Conservation (phyloP, 2,329 filamentous ascomycete genomes). For the Fusarium globosum region DNA sequence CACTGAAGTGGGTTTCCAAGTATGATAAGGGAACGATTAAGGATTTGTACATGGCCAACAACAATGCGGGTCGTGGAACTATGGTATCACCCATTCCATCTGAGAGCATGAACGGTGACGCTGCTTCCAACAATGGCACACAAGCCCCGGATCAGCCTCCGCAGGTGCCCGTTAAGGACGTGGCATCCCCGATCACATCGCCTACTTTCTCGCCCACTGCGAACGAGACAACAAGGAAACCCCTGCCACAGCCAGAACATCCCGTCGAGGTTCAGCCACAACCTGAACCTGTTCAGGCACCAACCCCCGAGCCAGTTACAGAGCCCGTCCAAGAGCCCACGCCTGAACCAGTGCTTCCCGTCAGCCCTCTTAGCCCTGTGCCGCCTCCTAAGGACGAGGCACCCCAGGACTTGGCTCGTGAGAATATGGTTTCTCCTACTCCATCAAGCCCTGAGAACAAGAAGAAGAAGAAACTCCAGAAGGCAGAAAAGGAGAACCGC, state of each 20-base stretch:
- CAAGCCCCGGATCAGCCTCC: constrained; percentile 48
- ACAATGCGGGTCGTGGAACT: constrained; percentile 75
- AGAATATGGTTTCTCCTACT: constrained; percentile 41
- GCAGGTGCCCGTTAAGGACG: constrained; percentile 57
- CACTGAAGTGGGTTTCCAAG: constrained; percentile 96
- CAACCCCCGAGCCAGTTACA: constrained; percentile 1
- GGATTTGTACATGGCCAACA: constrained; percentile 84
- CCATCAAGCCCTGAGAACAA: constrained; percentile 56
- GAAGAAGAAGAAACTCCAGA: constrained; percentile 64
- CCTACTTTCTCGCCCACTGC: constrained; percentile 41
- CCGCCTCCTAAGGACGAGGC: constrained; percentile 44
- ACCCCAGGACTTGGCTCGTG: constrained; percentile 35
- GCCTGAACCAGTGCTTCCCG: constrained; percentile 15
- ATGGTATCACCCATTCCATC: constrained; percentile 50
- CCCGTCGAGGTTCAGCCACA: constrained; percentile 3
- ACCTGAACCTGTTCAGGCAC: constrained; percentile 14
- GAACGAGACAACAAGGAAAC: constrained; percentile 36
- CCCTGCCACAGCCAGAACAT: constrained; percentile 22
- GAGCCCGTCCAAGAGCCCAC: constrained; percentile 10
- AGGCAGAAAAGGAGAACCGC: constrained; percentile 59
- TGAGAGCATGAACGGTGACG: constrained; percentile 46
- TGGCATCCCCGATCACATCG: constrained; percentile 32
- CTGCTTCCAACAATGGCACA: constrained; percentile 14
- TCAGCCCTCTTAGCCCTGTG: constrained; percentile 33
- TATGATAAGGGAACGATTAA: constrained; percentile 92